phyloP scores from a whole-genome alignment of 805 yeast genomes.

The Teunomyces panamensis region DNA sequence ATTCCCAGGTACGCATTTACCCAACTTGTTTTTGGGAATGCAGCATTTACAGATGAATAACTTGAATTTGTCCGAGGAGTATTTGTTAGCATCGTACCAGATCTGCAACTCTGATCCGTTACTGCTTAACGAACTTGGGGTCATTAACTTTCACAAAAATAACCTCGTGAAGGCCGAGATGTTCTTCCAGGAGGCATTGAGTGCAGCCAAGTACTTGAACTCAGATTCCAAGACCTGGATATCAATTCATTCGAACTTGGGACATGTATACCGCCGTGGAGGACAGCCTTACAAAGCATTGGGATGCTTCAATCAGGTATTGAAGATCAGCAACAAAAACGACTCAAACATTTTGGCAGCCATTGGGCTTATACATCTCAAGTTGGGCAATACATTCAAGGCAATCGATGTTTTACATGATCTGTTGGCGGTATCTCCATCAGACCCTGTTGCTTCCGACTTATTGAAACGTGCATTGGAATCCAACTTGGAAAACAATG shows the following conservation, averaged over 20 bases:
- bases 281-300: slow-evolving; percentile 65
- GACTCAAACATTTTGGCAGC: slow-evolving; percentile 73
- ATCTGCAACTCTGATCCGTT: slow-evolving; percentile 86
- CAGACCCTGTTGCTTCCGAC: slow-evolving; percentile 83
- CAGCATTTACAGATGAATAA: slow-evolving; percentile 90
- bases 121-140: slow-evolving; percentile 88
- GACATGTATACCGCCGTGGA: slow-evolving; percentile 78
- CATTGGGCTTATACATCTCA: slow-evolving; percentile 78
- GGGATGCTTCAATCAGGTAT: slow-evolving; percentile 71
- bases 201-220: slow-evolving; percentile 63
- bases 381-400: slow-evolving; percentile 56
- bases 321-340: slow-evolving; percentile 66
- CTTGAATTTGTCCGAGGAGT: slow-evolving; percentile 80
- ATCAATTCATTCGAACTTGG: slow-evolving; percentile 81
- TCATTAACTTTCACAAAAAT: slow-evolving; percentile 74
- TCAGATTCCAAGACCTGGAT: slow-evolving; percentile 82
- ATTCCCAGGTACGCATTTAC: slow-evolving; percentile 88
- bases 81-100: slow-evolving; percentile 67
- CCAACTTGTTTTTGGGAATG: slow-evolving; percentile 90
- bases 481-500: slow-evolving; percentile 38
- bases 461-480: slow-evolving; percentile 76
- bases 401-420: slow-evolving; percentile 79
- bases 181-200: slow-evolving; percentile 66
- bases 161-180: slow-evolving; percentile 67
- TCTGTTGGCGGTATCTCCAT: slow-evolving; percentile 74